Conservation (phyloP, 2,329 filamentous ascomycete genomes). For the Exophiala oligosperma region DNA sequence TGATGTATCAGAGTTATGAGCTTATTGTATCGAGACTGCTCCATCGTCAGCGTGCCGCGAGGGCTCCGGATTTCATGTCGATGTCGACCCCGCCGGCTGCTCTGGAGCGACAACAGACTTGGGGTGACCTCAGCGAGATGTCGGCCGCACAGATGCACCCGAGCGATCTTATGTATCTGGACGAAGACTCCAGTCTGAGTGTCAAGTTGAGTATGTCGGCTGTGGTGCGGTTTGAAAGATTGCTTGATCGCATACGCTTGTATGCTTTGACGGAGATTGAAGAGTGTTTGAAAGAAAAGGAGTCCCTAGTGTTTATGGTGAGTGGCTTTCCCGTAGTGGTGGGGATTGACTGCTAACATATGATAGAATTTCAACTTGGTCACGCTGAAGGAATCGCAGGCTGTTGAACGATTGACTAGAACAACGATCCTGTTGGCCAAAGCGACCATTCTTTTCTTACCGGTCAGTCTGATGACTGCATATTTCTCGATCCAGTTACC, state of each 20-base stretch:
- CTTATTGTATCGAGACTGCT: slow-evolving; percentile 63
- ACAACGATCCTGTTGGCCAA: slow-evolving; percentile 73
- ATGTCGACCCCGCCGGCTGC: background rate
- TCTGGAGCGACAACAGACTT: background rate
- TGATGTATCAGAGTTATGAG: slow-evolving; percentile 63
- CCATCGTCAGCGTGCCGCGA: slow-evolving; percentile 44
- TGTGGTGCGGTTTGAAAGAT: slow-evolving; percentile 59
- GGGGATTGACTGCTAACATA: slow-evolving; percentile 15
- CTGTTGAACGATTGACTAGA: slow-evolving; percentile 69
- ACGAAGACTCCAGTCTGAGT: slow-evolving; percentile 22
- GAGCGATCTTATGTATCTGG: slow-evolving; percentile 7
- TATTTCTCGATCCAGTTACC: slow-evolving; percentile 70
- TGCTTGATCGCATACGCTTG: slow-evolving; percentile 61
- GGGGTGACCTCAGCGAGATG: background rate
- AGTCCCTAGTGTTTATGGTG: slow-evolving; percentile 67
- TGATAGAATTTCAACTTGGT: slow-evolving; percentile 74
- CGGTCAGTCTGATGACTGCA: slow-evolving; percentile 71
- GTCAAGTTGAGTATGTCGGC: slow-evolving; percentile 49
- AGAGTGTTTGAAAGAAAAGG: slow-evolving; percentile 67
- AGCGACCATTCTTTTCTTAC: slow-evolving; percentile 72
- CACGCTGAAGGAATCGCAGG: slow-evolving; percentile 71
- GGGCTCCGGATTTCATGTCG: background rate
- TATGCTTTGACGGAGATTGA: slow-evolving; percentile 65
- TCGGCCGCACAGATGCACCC: slow-evolving; percentile 5
- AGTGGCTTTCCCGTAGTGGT: slow-evolving; percentile 25